phyloP scores from a whole-genome alignment of 1,284 basidiomycete species.

The Sanghuangporus sanghuang region DNA sequence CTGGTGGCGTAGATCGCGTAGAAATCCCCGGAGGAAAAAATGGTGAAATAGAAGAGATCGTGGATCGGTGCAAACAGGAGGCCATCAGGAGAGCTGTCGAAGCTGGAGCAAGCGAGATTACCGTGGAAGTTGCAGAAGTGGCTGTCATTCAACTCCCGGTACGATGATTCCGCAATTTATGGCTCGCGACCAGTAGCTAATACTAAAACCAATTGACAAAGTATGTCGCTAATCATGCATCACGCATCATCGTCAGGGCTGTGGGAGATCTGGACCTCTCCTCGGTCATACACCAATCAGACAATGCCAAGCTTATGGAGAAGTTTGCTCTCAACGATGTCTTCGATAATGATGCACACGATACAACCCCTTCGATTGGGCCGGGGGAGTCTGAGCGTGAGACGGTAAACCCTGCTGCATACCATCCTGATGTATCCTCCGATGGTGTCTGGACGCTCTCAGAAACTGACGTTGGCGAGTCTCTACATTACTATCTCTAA shows the following conservation, averaged over 20 bases:
- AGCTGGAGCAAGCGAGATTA: conserved; percentile 38
- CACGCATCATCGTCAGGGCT: conserved; percentile 43
- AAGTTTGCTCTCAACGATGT: not conserved
- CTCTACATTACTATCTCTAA: not conserved
- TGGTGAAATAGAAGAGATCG: conserved; percentile 33
- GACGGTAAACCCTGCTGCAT: conserved; percentile 25
- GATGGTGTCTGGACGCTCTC: conserved; percentile 35
- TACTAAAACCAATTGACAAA: conserved; percentile 17
- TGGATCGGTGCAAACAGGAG: conserved; percentile 35
- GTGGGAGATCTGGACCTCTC: conserved; percentile 35
- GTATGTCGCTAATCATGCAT: conserved; percentile 49
- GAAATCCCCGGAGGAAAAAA: conserved; percentile 35
- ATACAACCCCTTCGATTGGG: not conserved
- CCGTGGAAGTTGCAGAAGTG: conserved; percentile 42
- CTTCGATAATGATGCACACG: conserved; percentile 1
- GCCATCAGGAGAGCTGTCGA: conserved; percentile 41
- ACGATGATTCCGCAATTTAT: not conserved
- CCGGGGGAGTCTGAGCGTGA: conserved; percentile 15
- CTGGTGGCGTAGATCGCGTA: conserved; percentile 36
- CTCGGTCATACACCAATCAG: conserved; percentile 2
- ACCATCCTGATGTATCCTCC: conserved; percentile 29
- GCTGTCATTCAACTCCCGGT: conserved; percentile 36
- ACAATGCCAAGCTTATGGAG: not conserved
- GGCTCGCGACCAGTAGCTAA: not conserved
- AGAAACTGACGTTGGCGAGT: conserved; percentile 28